Conservation (phyloP, 345 rosid genomes). For the Turritis glabra region DNA sequence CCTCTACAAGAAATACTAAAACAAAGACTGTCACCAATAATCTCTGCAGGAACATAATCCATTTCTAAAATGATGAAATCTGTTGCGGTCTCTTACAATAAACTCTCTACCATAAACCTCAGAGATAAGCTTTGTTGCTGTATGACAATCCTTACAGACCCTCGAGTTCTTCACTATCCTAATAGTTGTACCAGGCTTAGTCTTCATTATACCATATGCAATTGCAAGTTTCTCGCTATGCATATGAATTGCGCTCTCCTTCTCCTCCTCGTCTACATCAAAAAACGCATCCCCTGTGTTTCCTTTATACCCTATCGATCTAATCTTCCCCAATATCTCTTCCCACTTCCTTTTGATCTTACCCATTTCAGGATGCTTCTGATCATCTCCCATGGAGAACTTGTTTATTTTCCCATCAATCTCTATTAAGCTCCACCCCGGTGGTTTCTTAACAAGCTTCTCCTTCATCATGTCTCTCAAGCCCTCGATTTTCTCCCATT, state of each 20-base stretch:
- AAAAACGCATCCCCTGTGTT: constrained; percentile 56
- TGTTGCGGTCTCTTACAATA: constrained; percentile 69
- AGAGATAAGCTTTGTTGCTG: constrained; percentile 64
- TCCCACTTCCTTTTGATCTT: constrained; percentile 63
- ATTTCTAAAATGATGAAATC: constrained; percentile 73
- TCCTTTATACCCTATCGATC: constrained; percentile 54
- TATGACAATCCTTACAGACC: constrained; percentile 74
- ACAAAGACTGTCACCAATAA: constrained; percentile 53
- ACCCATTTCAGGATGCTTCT: constrained; percentile 56
- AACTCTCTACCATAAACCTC: constrained; percentile 60
- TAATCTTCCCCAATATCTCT: constrained; percentile 58
- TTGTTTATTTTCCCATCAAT: constrained; percentile 58
- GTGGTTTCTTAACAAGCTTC: constrained; percentile 61
- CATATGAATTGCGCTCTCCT: constrained; percentile 53
- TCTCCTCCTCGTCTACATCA: constrained; percentile 80
- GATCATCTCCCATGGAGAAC: constrained; percentile 56
- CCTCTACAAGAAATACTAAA: not conserved
- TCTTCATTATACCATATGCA: constrained; percentile 65
- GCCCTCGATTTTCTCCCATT: constrained; percentile 55
- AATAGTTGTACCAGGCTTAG: constrained; percentile 34
- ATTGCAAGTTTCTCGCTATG: constrained; percentile 85
- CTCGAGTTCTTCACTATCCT: constrained; percentile 79
- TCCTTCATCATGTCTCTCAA: constrained; percentile 64
- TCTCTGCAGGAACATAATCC: constrained; percentile 77
- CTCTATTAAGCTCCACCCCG: constrained; percentile 60